These are phyloP conservation scores for Artomyces pyxidatus DNA, from an alignment of 768 basidiomycete genomes.

Conservation along the genomic window DNA sequence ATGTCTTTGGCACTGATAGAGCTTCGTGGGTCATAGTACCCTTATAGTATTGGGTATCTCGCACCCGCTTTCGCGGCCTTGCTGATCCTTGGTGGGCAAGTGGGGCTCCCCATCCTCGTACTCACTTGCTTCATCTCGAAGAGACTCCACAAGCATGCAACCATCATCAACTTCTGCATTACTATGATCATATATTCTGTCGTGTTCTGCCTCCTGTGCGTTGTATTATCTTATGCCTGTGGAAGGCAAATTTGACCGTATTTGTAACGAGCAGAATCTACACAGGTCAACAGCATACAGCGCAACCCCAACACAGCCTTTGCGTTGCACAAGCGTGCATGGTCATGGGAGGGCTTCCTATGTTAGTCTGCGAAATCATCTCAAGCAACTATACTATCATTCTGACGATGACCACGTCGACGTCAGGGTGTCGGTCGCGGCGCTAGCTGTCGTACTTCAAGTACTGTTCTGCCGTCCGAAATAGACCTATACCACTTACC, in stretches of 20 bases:
- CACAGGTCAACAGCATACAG: slow-evolving; percentile 19
- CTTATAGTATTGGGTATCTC: slow-evolving; percentile 23
- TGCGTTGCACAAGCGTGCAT: slow-evolving; percentile 47
- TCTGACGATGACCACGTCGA: too few relatives aligned
- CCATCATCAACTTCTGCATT: slow-evolving; percentile 50
- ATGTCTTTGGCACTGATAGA: too few relatives aligned
- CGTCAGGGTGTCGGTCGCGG: slow-evolving; percentile 34
- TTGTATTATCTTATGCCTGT: not conserved
- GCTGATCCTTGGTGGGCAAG: slow-evolving; percentile 44
- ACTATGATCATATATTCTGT: slow-evolving; percentile 50
- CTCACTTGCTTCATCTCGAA: slow-evolving; percentile 36
- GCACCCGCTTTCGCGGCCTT: slow-evolving; percentile 35
- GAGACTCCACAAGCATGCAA: slow-evolving; percentile 38
- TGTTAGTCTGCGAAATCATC: too few relatives aligned
- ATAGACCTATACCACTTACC: not conserved
- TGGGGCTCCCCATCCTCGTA: slow-evolving; percentile 42
- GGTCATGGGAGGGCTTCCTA: slow-evolving; percentile 44
- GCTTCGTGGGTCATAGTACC: too few relatives aligned
- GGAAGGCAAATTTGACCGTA: not conserved
- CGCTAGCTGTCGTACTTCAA: slow-evolving; percentile 33
- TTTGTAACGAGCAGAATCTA: slow-evolving; percentile 23
- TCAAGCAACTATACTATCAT: too few relatives aligned
- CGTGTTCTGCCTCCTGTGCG: slow-evolving; percentile 43
- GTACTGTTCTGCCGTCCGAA: too few relatives aligned
- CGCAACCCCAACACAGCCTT: slow-evolving; percentile 23